These are phyloP conservation scores for Jaenimonas drosophilae DNA, from an alignment of 208 protist species.

Conservation along the genomic window DNA sequence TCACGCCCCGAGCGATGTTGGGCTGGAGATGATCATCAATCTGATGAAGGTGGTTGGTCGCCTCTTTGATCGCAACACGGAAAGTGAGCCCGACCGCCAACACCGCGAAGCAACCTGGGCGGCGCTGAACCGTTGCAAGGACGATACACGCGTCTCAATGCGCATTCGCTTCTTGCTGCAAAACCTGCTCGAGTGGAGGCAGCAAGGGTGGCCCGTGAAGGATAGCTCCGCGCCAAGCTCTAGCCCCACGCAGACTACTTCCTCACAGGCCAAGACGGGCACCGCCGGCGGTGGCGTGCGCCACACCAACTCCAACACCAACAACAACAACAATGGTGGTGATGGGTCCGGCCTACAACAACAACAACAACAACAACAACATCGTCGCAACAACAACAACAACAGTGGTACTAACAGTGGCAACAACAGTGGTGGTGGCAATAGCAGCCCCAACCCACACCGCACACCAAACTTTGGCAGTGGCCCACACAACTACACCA, in stretches of 20 bases:
- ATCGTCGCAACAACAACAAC: slow-evolving; percentile 4
- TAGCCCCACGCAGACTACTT: slow-evolving; percentile 1
- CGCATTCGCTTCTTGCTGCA: slow-evolving; percentile 81
- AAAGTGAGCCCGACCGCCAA: slow-evolving; percentile 4
- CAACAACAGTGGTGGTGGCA: slow-evolving; percentile 5
- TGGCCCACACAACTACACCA: slow-evolving; percentile 10
- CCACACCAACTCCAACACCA: slow-evolving; percentile 11
- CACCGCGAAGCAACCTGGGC: slow-evolving; percentile 37
- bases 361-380: slow-evolving; percentile 11
- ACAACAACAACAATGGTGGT: slow-evolving; percentile 7
- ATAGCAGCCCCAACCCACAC: slow-evolving; percentile 18
- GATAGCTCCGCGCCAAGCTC: slow-evolving; percentile 10
- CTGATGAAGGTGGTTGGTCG: slow-evolving; percentile 78
- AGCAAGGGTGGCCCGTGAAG: slow-evolving; percentile 53
- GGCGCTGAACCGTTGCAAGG: slow-evolving; percentile 25
- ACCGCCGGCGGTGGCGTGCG: slow-evolving; percentile 2
- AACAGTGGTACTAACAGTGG: neutral
- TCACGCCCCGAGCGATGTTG: slow-evolving; percentile 33
- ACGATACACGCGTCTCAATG: slow-evolving; percentile 43
- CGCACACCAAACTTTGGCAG: slow-evolving; percentile 8
- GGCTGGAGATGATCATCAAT: slow-evolving; percentile 73
- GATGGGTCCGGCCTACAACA: slow-evolving; percentile 6
- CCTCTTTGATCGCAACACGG: slow-evolving; percentile 50
- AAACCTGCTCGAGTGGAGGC: slow-evolving; percentile 71
- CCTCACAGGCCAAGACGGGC: slow-evolving; percentile 7